phyloP scores from a whole-genome alignment of 352 stramenopile genomes.

The Discostella stelligera region DNA sequence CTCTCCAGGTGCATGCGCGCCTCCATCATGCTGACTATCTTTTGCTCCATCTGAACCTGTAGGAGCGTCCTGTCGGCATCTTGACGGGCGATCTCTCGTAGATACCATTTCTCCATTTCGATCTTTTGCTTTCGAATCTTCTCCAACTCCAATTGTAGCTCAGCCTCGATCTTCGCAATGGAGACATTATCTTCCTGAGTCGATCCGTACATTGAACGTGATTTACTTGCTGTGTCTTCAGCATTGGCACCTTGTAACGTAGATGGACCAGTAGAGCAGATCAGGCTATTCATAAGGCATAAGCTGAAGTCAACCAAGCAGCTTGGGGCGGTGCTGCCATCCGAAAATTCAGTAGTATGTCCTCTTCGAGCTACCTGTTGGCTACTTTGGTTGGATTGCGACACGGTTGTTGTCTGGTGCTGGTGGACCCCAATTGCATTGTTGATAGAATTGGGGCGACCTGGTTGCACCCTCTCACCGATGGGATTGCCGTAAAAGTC shows the following conservation, averaged over 20 bases:
- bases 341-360: slow-evolving; percentile 5
- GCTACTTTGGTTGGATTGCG: not conserved
- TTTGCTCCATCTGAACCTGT: slow-evolving; percentile 12
- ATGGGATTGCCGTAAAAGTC: slow-evolving; percentile 17
- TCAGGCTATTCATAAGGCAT: not conserved
- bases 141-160: slow-evolving; percentile 18
- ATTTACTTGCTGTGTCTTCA: not conserved
- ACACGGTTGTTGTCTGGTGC: not conserved
- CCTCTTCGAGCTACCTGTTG: not conserved
- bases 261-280: not conserved
- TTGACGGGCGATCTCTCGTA: slow-evolving; percentile 19
- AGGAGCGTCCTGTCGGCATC: slow-evolving; percentile 9
- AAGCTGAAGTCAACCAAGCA: slow-evolving; percentile 3
- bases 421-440: not conserved
- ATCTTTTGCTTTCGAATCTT: slow-evolving; percentile 12
- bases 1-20: not conserved
- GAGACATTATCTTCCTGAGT: not conserved
- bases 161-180: slow-evolving; percentile 6
- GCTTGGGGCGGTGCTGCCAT: not conserved
- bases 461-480: not conserved
- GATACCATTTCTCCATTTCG: slow-evolving; percentile 19
- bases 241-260: not conserved
- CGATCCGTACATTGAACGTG: not conserved
- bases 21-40: slow-evolving; percentile 15
- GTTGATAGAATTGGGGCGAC: not conserved